Conservation (phyloP, 768 basidiomycete genomes). For the Kockovaella imperatae region DNA sequence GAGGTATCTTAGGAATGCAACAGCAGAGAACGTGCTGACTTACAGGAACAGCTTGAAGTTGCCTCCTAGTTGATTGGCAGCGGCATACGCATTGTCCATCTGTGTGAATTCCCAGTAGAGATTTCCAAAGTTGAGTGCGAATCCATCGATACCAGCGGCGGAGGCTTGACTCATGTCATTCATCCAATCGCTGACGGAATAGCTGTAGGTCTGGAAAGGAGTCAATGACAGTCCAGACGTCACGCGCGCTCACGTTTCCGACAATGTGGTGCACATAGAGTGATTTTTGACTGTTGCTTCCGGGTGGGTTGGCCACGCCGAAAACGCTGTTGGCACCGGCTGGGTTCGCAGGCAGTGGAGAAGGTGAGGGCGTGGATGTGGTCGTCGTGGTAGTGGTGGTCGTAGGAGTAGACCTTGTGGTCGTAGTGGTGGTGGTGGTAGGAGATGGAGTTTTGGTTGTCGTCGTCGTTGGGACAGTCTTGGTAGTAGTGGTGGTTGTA, state of each 20-base stretch:
- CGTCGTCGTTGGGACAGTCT: not conserved
- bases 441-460: not conserved
- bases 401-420: slow-evolving; percentile 1
- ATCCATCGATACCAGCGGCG: slow-evolving; percentile 45
- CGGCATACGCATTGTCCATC: slow-evolving; percentile 41
- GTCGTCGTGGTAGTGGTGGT: slow-evolving; percentile 1
- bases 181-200: slow-evolving; percentile 37
- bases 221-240: not conserved
- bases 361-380: not conserved
- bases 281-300: slow-evolving; percentile 17
- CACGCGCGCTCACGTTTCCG: slow-evolving; percentile 25
- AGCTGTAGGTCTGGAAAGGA: slow-evolving; percentile 36
- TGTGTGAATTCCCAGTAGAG: slow-evolving; percentile 40
- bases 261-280: slow-evolving; percentile 43
- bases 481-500: slow-evolving; percentile 2
- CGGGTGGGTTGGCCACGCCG: slow-evolving; percentile 18
- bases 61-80: slow-evolving; percentile 19
- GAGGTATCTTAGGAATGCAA: not conserved
- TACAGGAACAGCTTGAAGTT: slow-evolving; percentile 37
- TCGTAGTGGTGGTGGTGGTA: not conserved
- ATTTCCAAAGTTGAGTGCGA: slow-evolving; percentile 45
- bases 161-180: slow-evolving; percentile 41
- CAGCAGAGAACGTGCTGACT: slow-evolving; percentile 1
- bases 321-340: slow-evolving; percentile 2
- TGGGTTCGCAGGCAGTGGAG: not conserved